Evolutionary conservation across 148 eudicot species (phyloP).

Genomic region (Cornus florida): DNA sequence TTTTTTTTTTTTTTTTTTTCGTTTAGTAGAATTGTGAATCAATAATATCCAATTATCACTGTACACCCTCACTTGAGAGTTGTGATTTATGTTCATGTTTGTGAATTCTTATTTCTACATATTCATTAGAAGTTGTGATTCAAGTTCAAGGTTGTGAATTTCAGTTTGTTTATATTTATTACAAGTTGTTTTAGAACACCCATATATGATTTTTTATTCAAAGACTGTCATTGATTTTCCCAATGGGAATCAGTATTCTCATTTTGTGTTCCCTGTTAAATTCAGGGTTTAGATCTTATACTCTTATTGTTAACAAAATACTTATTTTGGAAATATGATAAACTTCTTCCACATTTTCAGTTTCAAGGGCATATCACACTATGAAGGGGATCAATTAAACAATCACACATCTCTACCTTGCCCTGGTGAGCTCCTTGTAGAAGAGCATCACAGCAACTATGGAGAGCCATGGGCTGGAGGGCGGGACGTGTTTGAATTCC

Average conservation of each 20-base stretch:
- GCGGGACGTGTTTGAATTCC: constrained; percentile 87
- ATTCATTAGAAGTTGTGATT: not conserved
- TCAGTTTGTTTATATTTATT: not conserved
- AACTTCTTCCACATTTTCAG: constrained; percentile 32
- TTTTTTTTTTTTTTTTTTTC: too few species aligned
- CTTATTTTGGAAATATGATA: not conserved
- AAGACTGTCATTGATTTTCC: not conserved
- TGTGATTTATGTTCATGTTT: not conserved
- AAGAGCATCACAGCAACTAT: constrained; percentile 95
- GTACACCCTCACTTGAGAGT: not conserved
- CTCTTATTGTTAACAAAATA: not conserved
- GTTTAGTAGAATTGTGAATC: too few species aligned
- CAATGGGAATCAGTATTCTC: not conserved
- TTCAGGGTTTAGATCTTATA: not conserved
- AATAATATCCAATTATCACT: too few species aligned
- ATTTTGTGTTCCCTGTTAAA: not conserved
- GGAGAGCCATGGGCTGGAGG: constrained; percentile 99
- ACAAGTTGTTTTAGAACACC: not conserved
- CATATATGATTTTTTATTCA: too few species aligned
- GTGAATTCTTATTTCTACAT: not conserved
- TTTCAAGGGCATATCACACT: constrained; percentile 92
- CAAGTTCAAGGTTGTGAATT: not conserved
- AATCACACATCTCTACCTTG: constrained; percentile 92
- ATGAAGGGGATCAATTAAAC: constrained; percentile 68
- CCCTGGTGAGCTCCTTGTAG: constrained; percentile 93